Percentiles rank a stretch among this genome's conserved stretches.
phyloP scores from a whole-genome alignment of 2,329 filamentous ascomycete genomes.

The Ceratocystiopsis sp. region DNA sequence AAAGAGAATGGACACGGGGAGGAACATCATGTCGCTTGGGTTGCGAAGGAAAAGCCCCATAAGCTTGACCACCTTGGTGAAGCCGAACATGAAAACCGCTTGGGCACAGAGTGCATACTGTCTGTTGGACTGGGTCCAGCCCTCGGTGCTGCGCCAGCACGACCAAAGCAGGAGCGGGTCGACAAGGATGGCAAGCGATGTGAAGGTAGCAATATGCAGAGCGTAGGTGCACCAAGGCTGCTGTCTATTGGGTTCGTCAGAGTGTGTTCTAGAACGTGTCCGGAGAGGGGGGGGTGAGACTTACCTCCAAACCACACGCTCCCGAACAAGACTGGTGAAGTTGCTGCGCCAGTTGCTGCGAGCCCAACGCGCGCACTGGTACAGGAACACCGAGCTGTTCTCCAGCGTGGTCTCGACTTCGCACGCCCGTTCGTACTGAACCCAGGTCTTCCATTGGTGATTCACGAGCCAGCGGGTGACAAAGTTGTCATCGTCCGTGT shows the following conservation, averaged over 20 bases:
- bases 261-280: background rate
- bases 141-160: slow-evolving; percentile 49
- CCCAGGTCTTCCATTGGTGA: slow-evolving; percentile 83
- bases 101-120: slow-evolving; percentile 42
- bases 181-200: slow-evolving; percentile 65
- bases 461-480: slow-evolving; percentile 91
- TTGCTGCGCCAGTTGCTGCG: slow-evolving; percentile 98
- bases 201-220: slow-evolving; percentile 81
- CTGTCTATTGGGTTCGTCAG: slow-evolving; percentile 35
- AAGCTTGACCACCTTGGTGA: slow-evolving; percentile 84
- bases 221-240: slow-evolving; percentile 91
- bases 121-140: slow-evolving; percentile 38
- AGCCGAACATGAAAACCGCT: slow-evolving; percentile 56
- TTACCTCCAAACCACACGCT: slow-evolving; percentile 76
- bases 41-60: slow-evolving; percentile 73
- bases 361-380: slow-evolving; percentile 88
- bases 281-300: slow-evolving; percentile 20
- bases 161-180: slow-evolving; percentile 58
- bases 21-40: slow-evolving; percentile 60
- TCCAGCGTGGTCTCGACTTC: slow-evolving; percentile 89
- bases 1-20: slow-evolving; percentile 77
- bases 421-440: slow-evolving; percentile 83
- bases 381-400: slow-evolving; percentile 73
- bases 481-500: slow-evolving; percentile 96
- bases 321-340: slow-evolving; percentile 71